Percentiles rank a stretch among this genome's conserved stretches.
These are phyloP conservation scores for Penicillium sp. DNA, from an alignment of 2,329 filamentous ascomycete species.

Conservation along the genomic window DNA sequence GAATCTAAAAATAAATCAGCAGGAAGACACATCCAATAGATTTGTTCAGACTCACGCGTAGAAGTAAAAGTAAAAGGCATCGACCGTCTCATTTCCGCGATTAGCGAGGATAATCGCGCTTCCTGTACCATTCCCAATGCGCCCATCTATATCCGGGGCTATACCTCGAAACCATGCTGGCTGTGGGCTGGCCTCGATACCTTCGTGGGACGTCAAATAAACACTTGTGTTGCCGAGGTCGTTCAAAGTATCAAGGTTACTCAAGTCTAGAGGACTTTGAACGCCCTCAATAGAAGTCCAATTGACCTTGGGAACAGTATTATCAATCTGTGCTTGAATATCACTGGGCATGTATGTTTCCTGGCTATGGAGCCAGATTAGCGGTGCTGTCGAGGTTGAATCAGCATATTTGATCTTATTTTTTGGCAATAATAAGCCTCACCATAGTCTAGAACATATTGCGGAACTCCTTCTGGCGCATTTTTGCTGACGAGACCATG, in stretches of 20 bases:
- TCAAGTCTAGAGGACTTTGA: conserved; percentile 46
- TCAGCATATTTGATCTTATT: background rate
- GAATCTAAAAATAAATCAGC: conserved; percentile 37
- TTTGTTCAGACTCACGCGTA: conserved; percentile 48
- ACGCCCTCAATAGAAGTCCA: conserved; percentile 41
- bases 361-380: conserved; percentile 53
- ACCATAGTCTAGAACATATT: conserved; percentile 52
- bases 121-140: conserved; percentile 53
- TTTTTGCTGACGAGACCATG: conserved; percentile 1
- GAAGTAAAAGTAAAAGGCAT: conserved; percentile 67
- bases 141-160: conserved; percentile 53
- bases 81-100: conserved; percentile 54
- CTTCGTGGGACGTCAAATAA: conserved; percentile 53
- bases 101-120: conserved; percentile 60
- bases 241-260: conserved; percentile 54
- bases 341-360: conserved; percentile 55
- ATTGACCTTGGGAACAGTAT: conserved; percentile 51
- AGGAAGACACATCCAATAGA: no score
- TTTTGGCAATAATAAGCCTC: background rate
- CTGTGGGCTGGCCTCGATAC: conserved; percentile 45
- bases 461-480: conserved; percentile 36
- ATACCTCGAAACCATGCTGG: conserved; percentile 57
- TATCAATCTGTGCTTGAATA: conserved; percentile 48
- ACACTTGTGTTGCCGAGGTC: conserved; percentile 47
- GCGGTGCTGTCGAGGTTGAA: conserved; percentile 43